phyloP scores from a whole-genome alignment of 257 asterid species.

The Solanum lycopersicoides region DNA sequence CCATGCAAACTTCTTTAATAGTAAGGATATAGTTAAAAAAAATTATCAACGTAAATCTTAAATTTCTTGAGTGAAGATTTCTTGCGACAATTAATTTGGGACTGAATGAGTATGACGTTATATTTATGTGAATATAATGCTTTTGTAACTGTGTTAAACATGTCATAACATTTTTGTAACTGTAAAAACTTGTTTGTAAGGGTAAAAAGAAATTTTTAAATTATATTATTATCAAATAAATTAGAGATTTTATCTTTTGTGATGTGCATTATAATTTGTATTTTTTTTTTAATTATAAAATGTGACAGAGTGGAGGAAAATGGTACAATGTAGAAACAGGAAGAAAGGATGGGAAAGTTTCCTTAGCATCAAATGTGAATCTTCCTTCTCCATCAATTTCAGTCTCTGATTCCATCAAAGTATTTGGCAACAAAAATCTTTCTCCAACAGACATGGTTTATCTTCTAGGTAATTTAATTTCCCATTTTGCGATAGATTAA shows the following conservation, averaged over 20 bases:
- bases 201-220: too few species aligned
- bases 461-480: slow-evolving; percentile 46
- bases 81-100: neutral
- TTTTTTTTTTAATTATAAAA: neutral
- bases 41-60: too few species aligned
- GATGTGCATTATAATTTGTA: neutral
- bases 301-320: slow-evolving; percentile 38
- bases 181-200: fast-evolving
- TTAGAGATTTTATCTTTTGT: neutral
- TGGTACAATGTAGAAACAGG: slow-evolving; percentile 39
- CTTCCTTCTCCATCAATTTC: slow-evolving; percentile 42
- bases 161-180: neutral
- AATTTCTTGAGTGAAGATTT: too few species aligned
- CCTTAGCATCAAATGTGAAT: slow-evolving; percentile 32
- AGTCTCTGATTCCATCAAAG: slow-evolving; percentile 17
- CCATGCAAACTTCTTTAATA: too few species aligned
- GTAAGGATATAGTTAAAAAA: too few species aligned
- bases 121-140: neutral
- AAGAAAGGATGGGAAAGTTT: slow-evolving; percentile 33
- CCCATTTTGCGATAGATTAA: too few species aligned
- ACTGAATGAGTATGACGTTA: fast-evolving
- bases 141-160: fast-evolving
- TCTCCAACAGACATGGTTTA: slow-evolving; percentile 36
- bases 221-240: neutral
- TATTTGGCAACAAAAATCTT: slow-evolving; percentile 33